These are phyloP conservation scores for Stereocaulon alpinum DNA, from an alignment of 495 filamentous ascomycete species.

Conservation along the genomic window DNA sequence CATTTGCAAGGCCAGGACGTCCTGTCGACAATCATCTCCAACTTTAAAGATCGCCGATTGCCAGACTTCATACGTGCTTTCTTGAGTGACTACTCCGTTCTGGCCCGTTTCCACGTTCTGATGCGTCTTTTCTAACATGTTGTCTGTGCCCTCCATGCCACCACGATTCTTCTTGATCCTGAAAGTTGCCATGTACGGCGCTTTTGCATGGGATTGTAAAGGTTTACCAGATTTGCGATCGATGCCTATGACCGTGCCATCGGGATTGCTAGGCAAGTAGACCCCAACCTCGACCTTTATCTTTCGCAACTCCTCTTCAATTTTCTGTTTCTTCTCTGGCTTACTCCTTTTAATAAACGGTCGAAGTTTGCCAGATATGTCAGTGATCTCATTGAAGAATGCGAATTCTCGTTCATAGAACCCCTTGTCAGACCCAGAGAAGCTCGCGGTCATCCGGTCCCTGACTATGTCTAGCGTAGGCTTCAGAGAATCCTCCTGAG, in stretches of 20 bases:
- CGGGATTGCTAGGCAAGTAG: slow-evolving; percentile 93
- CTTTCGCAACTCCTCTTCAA: slow-evolving; percentile 94
- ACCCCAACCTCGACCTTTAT: slow-evolving; percentile 95
- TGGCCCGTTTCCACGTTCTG: slow-evolving; percentile 30
- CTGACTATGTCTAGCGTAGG: slow-evolving; percentile 87
- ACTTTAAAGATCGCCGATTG: slow-evolving; percentile 99
- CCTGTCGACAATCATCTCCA: slow-evolving; percentile 95
- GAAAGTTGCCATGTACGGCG: slow-evolving; percentile 98
- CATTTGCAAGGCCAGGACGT: slow-evolving; percentile 94
- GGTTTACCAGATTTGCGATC: slow-evolving; percentile 97
- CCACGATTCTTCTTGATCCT: slow-evolving; percentile 73
- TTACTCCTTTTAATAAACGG: slow-evolving; percentile 90
- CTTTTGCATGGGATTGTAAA: slow-evolving; percentile 93
- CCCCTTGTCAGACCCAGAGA: slow-evolving; percentile 60
- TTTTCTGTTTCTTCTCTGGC: slow-evolving; percentile 96
- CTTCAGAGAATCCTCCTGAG: slow-evolving; percentile 74
- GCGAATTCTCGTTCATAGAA: slow-evolving; percentile 95
- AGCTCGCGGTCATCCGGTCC: slow-evolving; percentile 69
- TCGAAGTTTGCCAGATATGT: slow-evolving; percentile 86
- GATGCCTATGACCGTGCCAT: slow-evolving; percentile 93
- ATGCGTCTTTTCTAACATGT: slow-evolving; percentile 25
- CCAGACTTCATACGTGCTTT: slow-evolving; percentile 72
- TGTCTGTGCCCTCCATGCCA: slow-evolving; percentile 23
- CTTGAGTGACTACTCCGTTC: slow-evolving; percentile 10
- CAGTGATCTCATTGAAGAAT: slow-evolving; percentile 96